Evolutionary conservation across 768 basidiomycete genomes (phyloP).

Genomic region (Auriscalpium microsporum): DNA sequence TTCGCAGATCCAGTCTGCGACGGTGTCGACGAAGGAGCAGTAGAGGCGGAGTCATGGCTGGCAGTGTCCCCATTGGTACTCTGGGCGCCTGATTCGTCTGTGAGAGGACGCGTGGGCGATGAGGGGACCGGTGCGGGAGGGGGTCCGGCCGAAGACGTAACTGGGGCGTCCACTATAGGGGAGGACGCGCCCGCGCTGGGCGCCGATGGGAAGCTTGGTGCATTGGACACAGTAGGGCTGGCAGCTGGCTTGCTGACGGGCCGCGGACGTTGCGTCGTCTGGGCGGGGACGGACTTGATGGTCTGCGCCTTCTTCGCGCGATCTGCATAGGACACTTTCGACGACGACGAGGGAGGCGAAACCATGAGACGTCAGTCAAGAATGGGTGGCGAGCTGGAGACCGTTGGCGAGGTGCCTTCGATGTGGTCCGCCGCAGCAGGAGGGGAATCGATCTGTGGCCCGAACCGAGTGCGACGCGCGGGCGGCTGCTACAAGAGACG

Average conservation of each 20-base stretch:
- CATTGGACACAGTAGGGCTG: conserved; percentile 1
- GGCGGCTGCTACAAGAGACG: too few species aligned
- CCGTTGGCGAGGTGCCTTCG: neutral
- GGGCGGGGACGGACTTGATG: conserved; percentile 14
- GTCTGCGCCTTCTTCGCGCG: conserved; percentile 31
- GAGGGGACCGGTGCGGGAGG: conserved; percentile 4
- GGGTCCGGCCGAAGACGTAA: conserved; percentile 1
- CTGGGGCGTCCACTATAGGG: conserved; percentile 1
- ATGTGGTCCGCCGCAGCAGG: too few species aligned
- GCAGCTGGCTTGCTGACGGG: neutral
- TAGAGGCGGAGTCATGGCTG: conserved; percentile 1
- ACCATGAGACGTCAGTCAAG: conserved; percentile 21
- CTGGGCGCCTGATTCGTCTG: conserved; percentile 1
- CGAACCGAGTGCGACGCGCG: too few species aligned
- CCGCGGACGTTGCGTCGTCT: conserved; percentile 5
- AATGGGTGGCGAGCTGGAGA: conserved; percentile 16
- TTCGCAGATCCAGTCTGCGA: conserved; percentile 13
- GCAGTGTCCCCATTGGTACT: conserved; percentile 1
- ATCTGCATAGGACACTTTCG: conserved; percentile 43
- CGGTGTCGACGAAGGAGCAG: conserved; percentile 3
- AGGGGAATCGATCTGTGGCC: too few species aligned
- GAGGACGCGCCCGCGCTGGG: conserved; percentile 1
- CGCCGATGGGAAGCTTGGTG: conserved; percentile 2
- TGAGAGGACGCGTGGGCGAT: neutral
- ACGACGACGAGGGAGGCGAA: conserved; percentile 20